Percentiles rank a stretch among this genome's conserved stretches.
Conservation (phyloP, 768 basidiomycete species). For the Goffeauzyma gilvescens region DNA sequence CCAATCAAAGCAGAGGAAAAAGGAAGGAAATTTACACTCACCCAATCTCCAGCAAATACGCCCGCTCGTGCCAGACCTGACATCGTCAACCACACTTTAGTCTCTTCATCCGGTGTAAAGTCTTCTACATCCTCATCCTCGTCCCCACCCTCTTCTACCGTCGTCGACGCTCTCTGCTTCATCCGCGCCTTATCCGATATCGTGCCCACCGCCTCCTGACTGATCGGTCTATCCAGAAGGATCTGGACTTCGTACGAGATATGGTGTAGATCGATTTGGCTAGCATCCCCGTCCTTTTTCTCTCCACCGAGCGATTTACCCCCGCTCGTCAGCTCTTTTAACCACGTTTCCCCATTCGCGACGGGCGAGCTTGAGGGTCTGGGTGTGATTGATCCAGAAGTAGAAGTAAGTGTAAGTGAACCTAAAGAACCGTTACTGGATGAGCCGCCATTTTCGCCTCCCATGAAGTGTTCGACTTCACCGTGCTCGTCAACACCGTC, state of each 20-base stretch:
- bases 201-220: too few species aligned
- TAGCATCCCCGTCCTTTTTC: neutral
- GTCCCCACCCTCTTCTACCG: neutral
- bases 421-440: too few species aligned
- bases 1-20: neutral
- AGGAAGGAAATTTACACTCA: slow-evolving; percentile 7
- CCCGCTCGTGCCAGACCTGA: slow-evolving; percentile 27
- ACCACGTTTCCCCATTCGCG: too few species aligned
- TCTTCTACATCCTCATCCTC: neutral
- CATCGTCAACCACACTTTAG: slow-evolving; percentile 24
- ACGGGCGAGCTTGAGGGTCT: too few species aligned
- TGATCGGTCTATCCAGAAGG: neutral
- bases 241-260: neutral
- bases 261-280: neutral
- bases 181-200: neutral
- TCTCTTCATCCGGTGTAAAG: slow-evolving; percentile 11
- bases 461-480: neutral
- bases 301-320: too few species aligned
- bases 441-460: too few species aligned
- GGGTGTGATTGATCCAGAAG: too few species aligned
- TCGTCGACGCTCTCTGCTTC: neutral
- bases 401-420: too few species aligned
- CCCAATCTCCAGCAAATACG: slow-evolving; percentile 31
- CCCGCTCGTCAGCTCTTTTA: too few species aligned
- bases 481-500: neutral